Conservation (phyloP, 75 land plant genomes). For the Cryptomeria japonica region DNA sequence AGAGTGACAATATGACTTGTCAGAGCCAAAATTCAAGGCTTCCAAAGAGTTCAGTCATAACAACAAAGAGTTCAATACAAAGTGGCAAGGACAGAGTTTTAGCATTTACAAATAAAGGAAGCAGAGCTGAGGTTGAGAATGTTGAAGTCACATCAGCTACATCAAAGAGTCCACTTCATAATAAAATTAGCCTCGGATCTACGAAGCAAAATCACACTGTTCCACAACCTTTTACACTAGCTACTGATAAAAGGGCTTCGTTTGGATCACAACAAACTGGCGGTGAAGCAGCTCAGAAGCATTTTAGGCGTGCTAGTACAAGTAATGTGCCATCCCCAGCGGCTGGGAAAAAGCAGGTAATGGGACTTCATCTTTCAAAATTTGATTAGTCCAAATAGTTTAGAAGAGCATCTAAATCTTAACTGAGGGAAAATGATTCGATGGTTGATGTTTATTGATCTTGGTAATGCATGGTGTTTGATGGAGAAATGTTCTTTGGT, state of each 20-base stretch:
- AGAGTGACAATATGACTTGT: not conserved
- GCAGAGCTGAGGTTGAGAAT: not conserved
- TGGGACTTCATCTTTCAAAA: not conserved
- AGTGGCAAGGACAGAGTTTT: not conserved
- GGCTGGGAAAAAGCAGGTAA: not conserved
- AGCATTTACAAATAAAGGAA: conserved; percentile 1
- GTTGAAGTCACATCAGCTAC: not conserved
- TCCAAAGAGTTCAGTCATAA: not conserved
- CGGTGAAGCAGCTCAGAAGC: not conserved
- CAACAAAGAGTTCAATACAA: conserved; percentile 2
- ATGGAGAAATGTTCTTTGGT: not conserved
- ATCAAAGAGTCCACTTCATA: not conserved
- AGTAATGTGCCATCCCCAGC: not conserved
- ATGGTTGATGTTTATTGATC: not conserved
- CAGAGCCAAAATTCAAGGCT: not conserved
- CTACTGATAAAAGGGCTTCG: conserved; percentile 40
- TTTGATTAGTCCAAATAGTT: not conserved
- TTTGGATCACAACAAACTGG: conserved; percentile 22
- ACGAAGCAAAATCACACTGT: conserved; percentile 18
- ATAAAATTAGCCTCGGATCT: not conserved
- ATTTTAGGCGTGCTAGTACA: not conserved
- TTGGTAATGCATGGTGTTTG: not conserved
- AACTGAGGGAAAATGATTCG: not conserved
- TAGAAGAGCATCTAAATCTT: not conserved
- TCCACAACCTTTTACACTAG: conserved; percentile 41